Percentiles rank a stretch among this genome's conserved stretches.
Evolutionary conservation across 495 filamentous ascomycete genomes (phyloP).

Genomic region (Cercophora samala): DNA sequence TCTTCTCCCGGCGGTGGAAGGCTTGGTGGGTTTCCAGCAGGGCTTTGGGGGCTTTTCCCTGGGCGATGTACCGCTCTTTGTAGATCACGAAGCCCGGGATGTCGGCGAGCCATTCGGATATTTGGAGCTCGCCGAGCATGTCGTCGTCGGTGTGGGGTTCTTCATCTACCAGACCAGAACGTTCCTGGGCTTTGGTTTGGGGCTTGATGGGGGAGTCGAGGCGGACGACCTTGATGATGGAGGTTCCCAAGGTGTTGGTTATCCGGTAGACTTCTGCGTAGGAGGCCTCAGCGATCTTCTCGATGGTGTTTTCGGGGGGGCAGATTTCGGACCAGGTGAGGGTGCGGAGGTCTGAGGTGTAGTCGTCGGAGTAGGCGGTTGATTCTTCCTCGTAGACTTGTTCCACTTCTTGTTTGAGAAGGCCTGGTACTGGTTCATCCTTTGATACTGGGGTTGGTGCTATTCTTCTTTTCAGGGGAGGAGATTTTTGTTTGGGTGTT

Average conservation of each 20-base stretch:
- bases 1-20: slow-evolving; percentile 60
- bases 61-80: slow-evolving; percentile 69
- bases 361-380: slow-evolving; percentile 12
- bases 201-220: slow-evolving; percentile 46
- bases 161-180: slow-evolving; percentile 46
- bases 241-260: slow-evolving; percentile 44
- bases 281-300: slow-evolving; percentile 67
- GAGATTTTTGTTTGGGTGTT: background rate
- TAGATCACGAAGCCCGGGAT: slow-evolving; percentile 93
- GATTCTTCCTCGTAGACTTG: slow-evolving; percentile 5
- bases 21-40: slow-evolving; percentile 61
- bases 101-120: slow-evolving; percentile 70
- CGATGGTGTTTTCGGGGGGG: slow-evolving; percentile 45
- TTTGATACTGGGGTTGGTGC: background rate
- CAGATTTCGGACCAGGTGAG: slow-evolving; percentile 53
- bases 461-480: slow-evolving; percentile 8
- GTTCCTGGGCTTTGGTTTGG: slow-evolving; percentile 47
- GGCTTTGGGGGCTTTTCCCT: slow-evolving; percentile 60
- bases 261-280: slow-evolving; percentile 67
- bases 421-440: background rate
- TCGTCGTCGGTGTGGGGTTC: slow-evolving; percentile 44
- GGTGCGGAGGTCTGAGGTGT: slow-evolving; percentile 28
- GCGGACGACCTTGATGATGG: slow-evolving; percentile 54
- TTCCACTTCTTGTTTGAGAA: background rate
- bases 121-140: slow-evolving; percentile 59